Base-by-base conservation (phyloP, 169 alveolate species). In the Plasmodium ovale region DNA sequence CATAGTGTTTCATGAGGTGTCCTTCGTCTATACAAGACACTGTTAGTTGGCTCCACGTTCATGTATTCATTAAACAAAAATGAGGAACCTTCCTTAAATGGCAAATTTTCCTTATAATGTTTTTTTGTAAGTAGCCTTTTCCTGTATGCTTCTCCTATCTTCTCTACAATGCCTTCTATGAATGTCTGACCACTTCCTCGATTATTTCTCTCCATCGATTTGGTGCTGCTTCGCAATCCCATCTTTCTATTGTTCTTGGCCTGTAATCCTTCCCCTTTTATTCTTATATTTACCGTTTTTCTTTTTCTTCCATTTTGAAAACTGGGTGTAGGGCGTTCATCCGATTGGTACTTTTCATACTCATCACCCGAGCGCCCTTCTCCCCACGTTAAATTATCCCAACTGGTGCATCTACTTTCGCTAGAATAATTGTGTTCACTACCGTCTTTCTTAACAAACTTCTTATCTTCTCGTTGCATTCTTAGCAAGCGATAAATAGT, bases 11-110 rank as follows among this genome's bases (percentile, higher is more conserved):
- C 82, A 19, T 82, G 19, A 9, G 90, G 90, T 19, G 84, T 82
- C 31, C 90, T 82, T 33, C 90, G 82, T 82, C 90, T 64, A 82
- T 82, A 82, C 31, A 37, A 53, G 37, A 82, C 90, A 42, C 23
- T 67, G 31, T 82, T 68, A 44, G 90, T 82, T 0, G 90, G 90
- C 49, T 67, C 73, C 19, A 53, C 72, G 35, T 82, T 82, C 35
- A 82, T 33, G 67, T 82, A 82, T 51, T 82, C 90, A 67, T 82
- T 82, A 27, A 62, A 47, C 21, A 60, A 21, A 37, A 60, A 27
- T 47, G 67, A 14, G 10, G 88, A 54, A 14, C 56, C 35, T 12
- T 37, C 19, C 7, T 73, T 21, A 59, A 39, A 25, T 27, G 72
- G 51, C 19, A 29, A 14, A 10, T 58, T 44, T 10, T 21, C 1